A percentile compares a stretch with the other conserved stretches of the same genome.
Conservation (phyloP, 2,329 filamentous ascomycete species). For the Berkeleyomyces basicola region DNA sequence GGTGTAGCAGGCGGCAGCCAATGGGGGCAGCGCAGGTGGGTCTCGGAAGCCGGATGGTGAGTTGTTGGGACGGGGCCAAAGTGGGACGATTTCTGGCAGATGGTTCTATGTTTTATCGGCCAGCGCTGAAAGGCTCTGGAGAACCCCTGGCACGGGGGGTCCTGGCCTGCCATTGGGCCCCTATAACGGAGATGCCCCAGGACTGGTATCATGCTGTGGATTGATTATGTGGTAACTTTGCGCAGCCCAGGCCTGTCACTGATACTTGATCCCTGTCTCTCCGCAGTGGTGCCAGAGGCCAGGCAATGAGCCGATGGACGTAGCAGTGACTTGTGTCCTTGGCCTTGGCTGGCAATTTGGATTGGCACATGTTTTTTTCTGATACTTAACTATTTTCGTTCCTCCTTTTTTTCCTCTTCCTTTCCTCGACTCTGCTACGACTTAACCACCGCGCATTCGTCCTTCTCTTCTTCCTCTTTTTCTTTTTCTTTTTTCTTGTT, state of each 20-base stretch:
- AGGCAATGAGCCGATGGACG: background rate
- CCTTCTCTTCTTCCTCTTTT: background rate
- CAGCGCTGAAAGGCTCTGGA: background rate
- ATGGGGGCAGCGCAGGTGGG: background rate
- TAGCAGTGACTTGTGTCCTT: background rate
- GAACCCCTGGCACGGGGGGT: too few species aligned
- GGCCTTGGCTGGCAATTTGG: background rate
- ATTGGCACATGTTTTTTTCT: constrained; percentile 3
- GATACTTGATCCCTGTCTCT: background rate
- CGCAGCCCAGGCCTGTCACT: too few species aligned
- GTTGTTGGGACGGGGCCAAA: background rate
- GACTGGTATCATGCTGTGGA: too few species aligned
- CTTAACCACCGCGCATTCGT: background rate
- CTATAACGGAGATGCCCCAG: too few species aligned
- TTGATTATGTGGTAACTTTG: too few species aligned
- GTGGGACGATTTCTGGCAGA: background rate
- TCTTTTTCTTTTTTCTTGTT: constrained; percentile 1
- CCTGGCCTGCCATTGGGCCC: too few species aligned
- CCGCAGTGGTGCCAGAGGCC: background rate
- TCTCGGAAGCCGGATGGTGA: background rate
- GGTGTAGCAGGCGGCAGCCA: background rate
- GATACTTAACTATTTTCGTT: background rate
- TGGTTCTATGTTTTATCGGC: background rate
- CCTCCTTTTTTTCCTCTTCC: background rate
- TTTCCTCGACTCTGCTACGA: too few species aligned